A percentile compares a stretch with the other conserved stretches of the same genome.
phyloP scores from a whole-genome alignment of 352 stramenopile species.

The Phytophthora sp. region DNA sequence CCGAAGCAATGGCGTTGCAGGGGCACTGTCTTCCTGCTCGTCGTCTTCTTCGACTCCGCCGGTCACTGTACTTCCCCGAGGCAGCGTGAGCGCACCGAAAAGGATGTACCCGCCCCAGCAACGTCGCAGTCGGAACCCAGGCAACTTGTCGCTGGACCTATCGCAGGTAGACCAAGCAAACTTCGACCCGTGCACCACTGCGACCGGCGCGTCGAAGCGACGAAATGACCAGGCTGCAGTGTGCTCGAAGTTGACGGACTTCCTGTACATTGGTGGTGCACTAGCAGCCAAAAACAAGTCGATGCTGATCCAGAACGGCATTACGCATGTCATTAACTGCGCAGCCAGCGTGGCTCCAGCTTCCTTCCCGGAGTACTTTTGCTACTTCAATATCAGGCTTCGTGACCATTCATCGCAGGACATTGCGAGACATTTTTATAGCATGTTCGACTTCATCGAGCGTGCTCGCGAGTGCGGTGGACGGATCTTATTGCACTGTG shows the following conservation, averaged over 20 bases:
- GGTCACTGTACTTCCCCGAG: slow-evolving; percentile 12
- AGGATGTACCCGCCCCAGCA: slow-evolving; percentile 50
- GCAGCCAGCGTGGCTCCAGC: slow-evolving; percentile 76
- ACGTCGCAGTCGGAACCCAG: slow-evolving; percentile 74
- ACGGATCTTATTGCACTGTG: slow-evolving; percentile 87
- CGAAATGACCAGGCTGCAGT: slow-evolving; percentile 66
- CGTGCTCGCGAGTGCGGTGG: slow-evolving; percentile 64
- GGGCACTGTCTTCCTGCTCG: slow-evolving; percentile 29
- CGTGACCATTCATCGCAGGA: slow-evolving; percentile 89
- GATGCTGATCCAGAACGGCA: slow-evolving; percentile 65
- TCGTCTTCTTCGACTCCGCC: slow-evolving; percentile 26
- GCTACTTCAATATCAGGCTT: slow-evolving; percentile 89
- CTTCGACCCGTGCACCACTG: slow-evolving; percentile 30
- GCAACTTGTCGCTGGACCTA: slow-evolving; percentile 83
- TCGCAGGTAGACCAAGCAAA: slow-evolving; percentile 68
- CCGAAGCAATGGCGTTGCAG: slow-evolving; percentile 15
- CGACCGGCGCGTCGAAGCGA: slow-evolving; percentile 32
- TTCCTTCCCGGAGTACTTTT: slow-evolving; percentile 80
- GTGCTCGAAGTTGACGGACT: slow-evolving; percentile 86
- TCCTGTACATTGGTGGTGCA: slow-evolving; percentile 88
- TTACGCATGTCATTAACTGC: slow-evolving; percentile 93
- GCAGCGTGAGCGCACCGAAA: slow-evolving; percentile 45
- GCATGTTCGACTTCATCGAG: slow-evolving; percentile 90
- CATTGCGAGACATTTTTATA: slow-evolving; percentile 88
- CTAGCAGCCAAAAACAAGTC: slow-evolving; percentile 81